A percentile compares a stretch with the other conserved stretches of the same genome.
Conservation (phyloP, 345 rosid genomes). For the Euphorbia lathyris region DNA sequence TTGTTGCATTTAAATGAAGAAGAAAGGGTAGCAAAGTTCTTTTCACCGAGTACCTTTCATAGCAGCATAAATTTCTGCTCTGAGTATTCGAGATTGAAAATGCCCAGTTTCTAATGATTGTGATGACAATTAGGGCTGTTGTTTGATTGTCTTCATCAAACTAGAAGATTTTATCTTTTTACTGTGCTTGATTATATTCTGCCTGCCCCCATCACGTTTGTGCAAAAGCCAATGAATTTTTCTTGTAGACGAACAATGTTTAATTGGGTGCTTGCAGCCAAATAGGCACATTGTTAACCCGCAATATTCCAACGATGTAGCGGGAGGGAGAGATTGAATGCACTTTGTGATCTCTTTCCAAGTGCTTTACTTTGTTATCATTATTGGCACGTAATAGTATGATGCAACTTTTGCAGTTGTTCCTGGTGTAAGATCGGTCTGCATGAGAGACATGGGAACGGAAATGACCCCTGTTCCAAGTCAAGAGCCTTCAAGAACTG, state of each 20-base stretch:
- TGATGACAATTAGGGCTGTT: background rate
- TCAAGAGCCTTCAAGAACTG: conserved; percentile 73
- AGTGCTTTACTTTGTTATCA: background rate
- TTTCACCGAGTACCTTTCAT: background rate
- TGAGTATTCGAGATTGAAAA: background rate
- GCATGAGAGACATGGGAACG: conserved; percentile 84
- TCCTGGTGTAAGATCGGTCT: conserved; percentile 60
- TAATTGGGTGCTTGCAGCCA: background rate
- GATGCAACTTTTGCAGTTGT: conserved; percentile 33
- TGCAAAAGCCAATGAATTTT: background rate
- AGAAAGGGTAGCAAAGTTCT: background rate
- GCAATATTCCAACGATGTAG: background rate
- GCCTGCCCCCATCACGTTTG: background rate
- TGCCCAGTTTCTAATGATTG: background rate
- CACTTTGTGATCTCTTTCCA: background rate
- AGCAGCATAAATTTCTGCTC: background rate
- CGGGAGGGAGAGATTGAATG: background rate
- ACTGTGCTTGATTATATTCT: background rate
- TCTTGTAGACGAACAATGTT: background rate
- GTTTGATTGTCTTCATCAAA: background rate
- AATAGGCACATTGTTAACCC: background rate
- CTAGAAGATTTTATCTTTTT: background rate
- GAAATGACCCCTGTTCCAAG: conserved; percentile 75
- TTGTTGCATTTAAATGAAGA: background rate
- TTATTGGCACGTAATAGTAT: background rate